Evolutionary conservation across 2,329 filamentous ascomycete species (phyloP).

Genomic region (Geosmithia flava): DNA sequence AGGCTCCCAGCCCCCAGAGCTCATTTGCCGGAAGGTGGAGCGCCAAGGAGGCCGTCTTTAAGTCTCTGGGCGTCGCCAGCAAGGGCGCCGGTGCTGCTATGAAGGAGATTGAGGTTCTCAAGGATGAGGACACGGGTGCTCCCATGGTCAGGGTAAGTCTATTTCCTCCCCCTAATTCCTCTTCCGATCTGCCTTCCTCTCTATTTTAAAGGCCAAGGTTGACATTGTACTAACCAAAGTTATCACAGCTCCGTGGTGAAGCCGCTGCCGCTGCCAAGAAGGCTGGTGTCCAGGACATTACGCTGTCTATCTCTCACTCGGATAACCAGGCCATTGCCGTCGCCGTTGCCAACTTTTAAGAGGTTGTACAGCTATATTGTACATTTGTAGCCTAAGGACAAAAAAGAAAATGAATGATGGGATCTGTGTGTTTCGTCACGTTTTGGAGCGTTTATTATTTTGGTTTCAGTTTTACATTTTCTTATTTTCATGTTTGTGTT

Average conservation of each 20-base stretch:
- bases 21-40: conserved; percentile 95
- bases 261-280: conserved; percentile 74
- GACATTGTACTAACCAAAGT: conserved; percentile 21
- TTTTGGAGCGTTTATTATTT: neutral
- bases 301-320: conserved; percentile 90
- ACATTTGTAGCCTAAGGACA: neutral
- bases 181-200: neutral
- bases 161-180: neutral
- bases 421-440: neutral
- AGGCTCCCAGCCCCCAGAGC: conserved; percentile 67
- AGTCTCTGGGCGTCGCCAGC: conserved; percentile 78
- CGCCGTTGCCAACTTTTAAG: conserved; percentile 69
- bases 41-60: conserved; percentile 98
- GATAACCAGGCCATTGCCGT: conserved; percentile 91
- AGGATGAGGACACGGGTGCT: conserved; percentile 68
- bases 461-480: neutral
- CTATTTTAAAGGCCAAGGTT: neutral
- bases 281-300: conserved; percentile 78
- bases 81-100: conserved; percentile 80
- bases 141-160: conserved; percentile 71
- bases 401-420: neutral
- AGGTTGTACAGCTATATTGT: neutral
- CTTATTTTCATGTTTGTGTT: neutral
- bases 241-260: conserved; percentile 65
- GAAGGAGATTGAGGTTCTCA: conserved; percentile 88